Evolutionary conservation across 176 grass and related monocot genomes (phyloP).

Genomic region (Thalia dealbata): DNA sequence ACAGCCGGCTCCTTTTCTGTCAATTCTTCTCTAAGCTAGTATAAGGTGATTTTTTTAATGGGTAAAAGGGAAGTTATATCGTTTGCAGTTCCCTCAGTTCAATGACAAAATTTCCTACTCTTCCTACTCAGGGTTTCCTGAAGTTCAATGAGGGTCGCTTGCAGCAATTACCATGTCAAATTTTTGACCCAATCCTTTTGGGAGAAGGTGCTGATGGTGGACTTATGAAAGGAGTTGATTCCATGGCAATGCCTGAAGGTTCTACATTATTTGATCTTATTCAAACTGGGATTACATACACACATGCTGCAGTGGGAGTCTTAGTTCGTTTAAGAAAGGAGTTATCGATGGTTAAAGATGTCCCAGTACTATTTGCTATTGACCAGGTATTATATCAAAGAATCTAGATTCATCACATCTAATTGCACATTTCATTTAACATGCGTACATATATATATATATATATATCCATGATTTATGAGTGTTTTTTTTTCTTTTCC

Average conservation of each 20-base stretch:
- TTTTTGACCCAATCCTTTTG: slow-evolving; percentile 62
- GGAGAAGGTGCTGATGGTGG: slow-evolving; percentile 94
- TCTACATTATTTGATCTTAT: slow-evolving; percentile 92
- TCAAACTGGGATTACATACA: slow-evolving; percentile 85
- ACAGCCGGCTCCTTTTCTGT: neutral
- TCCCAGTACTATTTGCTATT: slow-evolving; percentile 80
- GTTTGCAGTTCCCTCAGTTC: neutral
- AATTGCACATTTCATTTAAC: slow-evolving; percentile 20
- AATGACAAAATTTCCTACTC: neutral
- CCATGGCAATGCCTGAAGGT: slow-evolving; percentile 87
- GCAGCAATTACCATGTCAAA: slow-evolving; percentile 75
- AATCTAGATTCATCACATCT: neutral
- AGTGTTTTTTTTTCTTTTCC: slow-evolving; percentile 24
- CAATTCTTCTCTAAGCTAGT: neutral
- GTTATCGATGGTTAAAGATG: slow-evolving; percentile 76
- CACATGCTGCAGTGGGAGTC: slow-evolving; percentile 72
- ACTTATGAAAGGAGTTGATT: slow-evolving; percentile 72
- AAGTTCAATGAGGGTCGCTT: slow-evolving; percentile 74
- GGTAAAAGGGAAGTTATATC: neutral
- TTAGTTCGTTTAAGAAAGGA: slow-evolving; percentile 70
- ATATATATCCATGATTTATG: neutral
- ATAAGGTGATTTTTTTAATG: no score
- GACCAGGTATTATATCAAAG: slow-evolving; percentile 53
- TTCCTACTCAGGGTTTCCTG: slow-evolving; percentile 54
- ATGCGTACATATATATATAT: neutral